Evolutionary conservation across 805 yeast genomes (phyloP), one percentile per base, ranked within the genome.

Genomic region (Candida piceae): DNA sequence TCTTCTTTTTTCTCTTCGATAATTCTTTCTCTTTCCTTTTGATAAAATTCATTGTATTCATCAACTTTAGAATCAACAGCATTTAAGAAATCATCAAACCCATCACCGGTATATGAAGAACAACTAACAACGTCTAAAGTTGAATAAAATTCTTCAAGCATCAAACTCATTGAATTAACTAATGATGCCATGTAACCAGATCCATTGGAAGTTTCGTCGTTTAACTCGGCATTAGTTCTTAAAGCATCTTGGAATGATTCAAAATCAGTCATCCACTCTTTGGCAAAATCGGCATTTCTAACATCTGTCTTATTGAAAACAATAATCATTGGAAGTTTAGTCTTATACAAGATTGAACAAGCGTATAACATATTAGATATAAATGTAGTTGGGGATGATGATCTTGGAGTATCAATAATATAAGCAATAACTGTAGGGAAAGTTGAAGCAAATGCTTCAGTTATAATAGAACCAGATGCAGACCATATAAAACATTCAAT

Each of bases 341-440:
- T 90, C 63, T 93, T 93, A 67, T 93, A 93, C 32, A 93, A 70
- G 34, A 93, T 90, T 7, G 97, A 90, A 65, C 98, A 93, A 0
- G 99, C 98, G 56, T 93, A 93, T 23, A 93, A 73, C 99, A 93
- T 93, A 60, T 93, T 93, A 36, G 97, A 89, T 76, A 93, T 93
- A 60, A 93, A 93, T 2, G 99, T 93, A 0, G 96, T 84, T 29
- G 98, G 98, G 2, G 94, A 80, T 2, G 95, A 69, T 42, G 89
- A 84, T 58, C 98, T 74, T 34, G 98, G 98, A 1, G 98, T 93
- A 57, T 93, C 99, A 19, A 93, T 93, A 44, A 93, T 81, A 58
- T 93, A 93, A 0, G 97, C 97, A 45, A 93, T 77, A 19, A 93
- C 86, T 0, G 98, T 93, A 13, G 99, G 99, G 58, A 87, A 86